These are phyloP conservation scores for Tephrocybe sp. DNA, from an alignment of 768 basidiomycete species.

Conservation along the genomic window DNA sequence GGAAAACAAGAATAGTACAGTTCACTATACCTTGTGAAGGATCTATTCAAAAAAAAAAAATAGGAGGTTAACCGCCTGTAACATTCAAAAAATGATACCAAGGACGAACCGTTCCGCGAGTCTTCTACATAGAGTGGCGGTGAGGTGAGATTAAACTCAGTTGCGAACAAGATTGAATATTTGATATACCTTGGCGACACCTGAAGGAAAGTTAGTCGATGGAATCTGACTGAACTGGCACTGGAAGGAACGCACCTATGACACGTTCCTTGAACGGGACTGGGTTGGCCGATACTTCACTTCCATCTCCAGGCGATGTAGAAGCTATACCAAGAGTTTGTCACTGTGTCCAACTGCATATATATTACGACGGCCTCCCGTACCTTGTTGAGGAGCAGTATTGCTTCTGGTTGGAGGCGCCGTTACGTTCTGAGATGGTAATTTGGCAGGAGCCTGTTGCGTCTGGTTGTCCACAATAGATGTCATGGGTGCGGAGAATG, in stretches of 20 bases:
- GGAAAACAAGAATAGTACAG: not conserved
- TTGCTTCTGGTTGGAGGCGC: constrained; percentile 27
- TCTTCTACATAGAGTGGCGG: constrained; percentile 28
- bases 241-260: constrained; percentile 37
- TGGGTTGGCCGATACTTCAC: constrained; percentile 26
- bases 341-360: not conserved
- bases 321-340: constrained; percentile 25
- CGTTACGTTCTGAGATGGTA: constrained; percentile 25
- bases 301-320: constrained; percentile 34
- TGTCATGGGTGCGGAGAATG: not conserved
- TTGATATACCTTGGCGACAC: constrained; percentile 32
- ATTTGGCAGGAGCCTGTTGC: constrained; percentile 10
- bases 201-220: constrained; percentile 15
- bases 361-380: not conserved
- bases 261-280: constrained; percentile 62
- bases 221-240: not conserved
- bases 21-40: constrained; percentile 28
- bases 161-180: too few relatives aligned
- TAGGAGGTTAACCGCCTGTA: too few relatives aligned
- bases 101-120: constrained; percentile 42
- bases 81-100: not conserved
- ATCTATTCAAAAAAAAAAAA: constrained; percentile 23
- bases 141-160: not conserved
- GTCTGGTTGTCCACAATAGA: not conserved
- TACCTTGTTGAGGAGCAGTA: constrained; percentile 40